Conservation (phyloP, 768 basidiomycete species). For the Lentinula edodes region DNA sequence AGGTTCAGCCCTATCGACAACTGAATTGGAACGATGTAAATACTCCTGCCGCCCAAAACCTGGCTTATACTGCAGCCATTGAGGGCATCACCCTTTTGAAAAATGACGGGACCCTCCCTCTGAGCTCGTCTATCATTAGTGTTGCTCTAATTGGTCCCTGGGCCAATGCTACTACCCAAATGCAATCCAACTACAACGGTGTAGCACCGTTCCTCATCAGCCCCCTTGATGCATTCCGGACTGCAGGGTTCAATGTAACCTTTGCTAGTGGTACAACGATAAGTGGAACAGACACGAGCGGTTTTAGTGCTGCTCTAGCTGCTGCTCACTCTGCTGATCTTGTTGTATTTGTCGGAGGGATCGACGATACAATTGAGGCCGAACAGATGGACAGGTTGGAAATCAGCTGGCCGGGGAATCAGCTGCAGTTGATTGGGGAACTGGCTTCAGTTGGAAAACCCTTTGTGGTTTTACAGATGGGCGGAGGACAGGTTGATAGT, state of each 20-base stretch:
- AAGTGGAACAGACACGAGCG: conserved; percentile 29
- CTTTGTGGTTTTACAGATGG: conserved; percentile 48
- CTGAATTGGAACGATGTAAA: conserved; percentile 45
- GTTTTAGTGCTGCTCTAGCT: conserved; percentile 46
- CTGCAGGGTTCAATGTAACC: conserved; percentile 40
- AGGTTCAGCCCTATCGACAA: conserved; percentile 44
- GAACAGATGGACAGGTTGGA: conserved; percentile 41
- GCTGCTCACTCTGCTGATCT: conserved; percentile 44
- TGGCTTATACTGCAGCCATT: conserved; percentile 46
- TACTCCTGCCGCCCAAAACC: conserved; percentile 36
- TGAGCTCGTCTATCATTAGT: conserved; percentile 36
- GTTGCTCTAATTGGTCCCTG: conserved; percentile 58
- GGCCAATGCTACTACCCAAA: conserved; percentile 47
- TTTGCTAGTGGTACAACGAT: conserved; percentile 39
- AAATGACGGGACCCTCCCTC: conserved; percentile 56
- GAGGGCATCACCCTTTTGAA: conserved; percentile 58
- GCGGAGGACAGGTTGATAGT: conserved; percentile 52
- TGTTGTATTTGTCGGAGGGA: conserved; percentile 49
- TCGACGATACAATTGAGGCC: conserved; percentile 42
- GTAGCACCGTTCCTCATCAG: conserved; percentile 51
- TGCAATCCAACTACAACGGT: conserved; percentile 58
- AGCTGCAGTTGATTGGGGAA: conserved; percentile 42
- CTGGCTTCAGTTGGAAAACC: conserved; percentile 45
- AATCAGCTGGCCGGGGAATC: conserved; percentile 52
- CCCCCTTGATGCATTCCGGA: conserved; percentile 41